These are phyloP conservation scores for Ceratobasidium sp. DNA, from an alignment of 1,284 basidiomycete genomes.

Conservation along the genomic window DNA sequence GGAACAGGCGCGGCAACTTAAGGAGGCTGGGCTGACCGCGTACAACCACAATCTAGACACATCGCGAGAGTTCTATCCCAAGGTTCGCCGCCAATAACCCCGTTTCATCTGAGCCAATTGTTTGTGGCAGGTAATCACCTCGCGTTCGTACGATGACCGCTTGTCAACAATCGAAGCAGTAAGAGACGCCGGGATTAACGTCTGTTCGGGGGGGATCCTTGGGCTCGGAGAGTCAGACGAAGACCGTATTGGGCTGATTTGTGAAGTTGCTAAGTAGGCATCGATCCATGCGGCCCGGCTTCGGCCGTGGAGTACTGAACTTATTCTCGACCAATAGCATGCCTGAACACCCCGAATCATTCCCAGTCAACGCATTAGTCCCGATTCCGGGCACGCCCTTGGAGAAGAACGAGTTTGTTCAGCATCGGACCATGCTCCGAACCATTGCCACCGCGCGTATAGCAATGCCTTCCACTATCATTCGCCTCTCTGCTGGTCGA, in stretches of 20 bases:
- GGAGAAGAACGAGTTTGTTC: slow-evolving; percentile 69
- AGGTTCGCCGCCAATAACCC: slow-evolving; percentile 62
- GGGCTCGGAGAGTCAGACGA: slow-evolving; percentile 93
- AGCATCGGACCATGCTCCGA: slow-evolving; percentile 87
- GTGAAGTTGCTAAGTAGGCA: slow-evolving; percentile 88
- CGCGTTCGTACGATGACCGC: slow-evolving; percentile 94
- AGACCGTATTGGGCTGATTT: slow-evolving; percentile 94
- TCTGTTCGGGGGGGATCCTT: slow-evolving; percentile 97
- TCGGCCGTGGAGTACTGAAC: not conserved
- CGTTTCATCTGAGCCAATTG: not conserved
- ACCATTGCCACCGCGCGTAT: slow-evolving; percentile 97
- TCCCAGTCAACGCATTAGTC: slow-evolving; percentile 95
- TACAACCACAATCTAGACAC: slow-evolving; percentile 99
- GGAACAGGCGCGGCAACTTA: slow-evolving; percentile 92
- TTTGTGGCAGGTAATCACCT: slow-evolving; percentile 88
- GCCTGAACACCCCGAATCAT: slow-evolving; percentile 96
- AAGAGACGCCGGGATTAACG: slow-evolving; percentile 94
- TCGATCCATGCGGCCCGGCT: slow-evolving; percentile 38
- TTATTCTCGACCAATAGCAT: slow-evolving; percentile 67
- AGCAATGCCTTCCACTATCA: slow-evolving; percentile 92
- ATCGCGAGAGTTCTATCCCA: slow-evolving; percentile 95
- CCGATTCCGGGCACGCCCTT: slow-evolving; percentile 71
- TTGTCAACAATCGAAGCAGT: slow-evolving; percentile 91
- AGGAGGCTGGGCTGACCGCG: slow-evolving; percentile 95
- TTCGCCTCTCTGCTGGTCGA: slow-evolving; percentile 93